Conservation (phyloP, 495 filamentous ascomycete genomes). For the Clohesyomyces aquaticus region DNA sequence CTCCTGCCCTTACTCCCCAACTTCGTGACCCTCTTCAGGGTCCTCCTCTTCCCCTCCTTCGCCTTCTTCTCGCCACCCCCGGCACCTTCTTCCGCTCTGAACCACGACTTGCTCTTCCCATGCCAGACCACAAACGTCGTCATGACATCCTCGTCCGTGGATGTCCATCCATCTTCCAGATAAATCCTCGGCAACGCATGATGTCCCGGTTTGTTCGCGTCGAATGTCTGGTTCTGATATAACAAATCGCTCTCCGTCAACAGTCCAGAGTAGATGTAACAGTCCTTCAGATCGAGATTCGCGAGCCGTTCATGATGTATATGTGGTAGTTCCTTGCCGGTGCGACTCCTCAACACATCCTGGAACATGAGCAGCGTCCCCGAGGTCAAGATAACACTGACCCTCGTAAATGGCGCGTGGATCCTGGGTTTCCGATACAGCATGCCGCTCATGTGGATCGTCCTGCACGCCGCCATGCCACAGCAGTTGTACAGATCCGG, state of each 20-base stretch:
- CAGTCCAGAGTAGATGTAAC: constrained; percentile 74
- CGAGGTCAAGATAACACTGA: constrained; percentile 64
- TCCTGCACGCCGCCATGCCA: constrained; percentile 64
- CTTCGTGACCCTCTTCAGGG: constrained; percentile 46
- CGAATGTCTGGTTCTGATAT: constrained; percentile 71
- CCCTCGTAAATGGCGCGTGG: constrained; percentile 65
- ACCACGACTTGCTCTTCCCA: constrained; percentile 61
- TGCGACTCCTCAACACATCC: constrained; percentile 59
- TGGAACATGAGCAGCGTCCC: constrained; percentile 70
- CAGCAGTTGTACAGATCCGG: constrained; percentile 73
- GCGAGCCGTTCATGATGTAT: constrained; percentile 66
- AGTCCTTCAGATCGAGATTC: constrained; percentile 65
- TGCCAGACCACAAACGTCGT: constrained; percentile 78
- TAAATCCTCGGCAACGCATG: constrained; percentile 68
- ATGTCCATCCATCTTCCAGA: constrained; percentile 67
- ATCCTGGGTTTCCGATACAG: constrained; percentile 71
- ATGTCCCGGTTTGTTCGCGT: constrained; percentile 67
- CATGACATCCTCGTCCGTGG: constrained; percentile 69
- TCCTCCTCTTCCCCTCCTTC: constrained; percentile 46
- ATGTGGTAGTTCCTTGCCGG: constrained; percentile 62
- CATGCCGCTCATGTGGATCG: constrained; percentile 64
- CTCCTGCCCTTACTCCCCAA: constrained; percentile 67
- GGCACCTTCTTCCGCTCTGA: constrained; percentile 57
- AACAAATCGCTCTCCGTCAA: constrained; percentile 69
- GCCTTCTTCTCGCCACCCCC: constrained; percentile 29